Base-by-base conservation (phyloP, 805 yeast species). In the Yueomyces sinensis region DNA sequence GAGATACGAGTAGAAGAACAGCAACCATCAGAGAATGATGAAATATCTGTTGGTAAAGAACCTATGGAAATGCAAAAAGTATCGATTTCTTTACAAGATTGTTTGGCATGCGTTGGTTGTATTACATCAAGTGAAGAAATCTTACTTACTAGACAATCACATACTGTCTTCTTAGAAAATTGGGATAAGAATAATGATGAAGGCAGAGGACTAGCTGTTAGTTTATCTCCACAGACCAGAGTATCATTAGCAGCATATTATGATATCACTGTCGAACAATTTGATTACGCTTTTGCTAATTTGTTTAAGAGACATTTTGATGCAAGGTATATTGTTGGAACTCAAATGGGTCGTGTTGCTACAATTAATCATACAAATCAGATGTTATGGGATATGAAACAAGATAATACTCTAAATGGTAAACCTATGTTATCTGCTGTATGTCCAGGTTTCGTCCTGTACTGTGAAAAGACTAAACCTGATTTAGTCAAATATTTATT, bases 121-220 rank as follows among this genome's bases (percentile, higher is more conserved):
- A 84, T 91, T 36, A 91, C 98, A 0, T 82, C 95, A 4, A 93
- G 95, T n/a, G 98, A 91, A 52, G 95, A 89, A 41, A 84, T 91
- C 5, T 61, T 91, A 31, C 80, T 91, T 29, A 83, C 94, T 2
- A 78, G 83, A 43, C 98, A 91, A 54, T 82, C 94, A 27, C 93
- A 87, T 46, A 72, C 71, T 17, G 87, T 87, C 45, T 66, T 91
- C 32, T 44, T 86, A 17, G 69, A 70, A 32, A 79, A 76, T 50
- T 82, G 42, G 59, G 62, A 20, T 56, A 54, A 41, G 40, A 34
- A 43, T 32, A 25, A 38, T 35, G 34, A 29, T 19, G 18, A 31
- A 32, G 41, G 31, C 38, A 42, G 17, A 11, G 41, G 50, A 9
- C 79, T 82, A 58, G 87, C 76, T 9, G 78, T 80, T 9, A 80